phyloP scores from a whole-genome alignment of 805 yeast genomes.

The Dipodascus geniculatus region DNA sequence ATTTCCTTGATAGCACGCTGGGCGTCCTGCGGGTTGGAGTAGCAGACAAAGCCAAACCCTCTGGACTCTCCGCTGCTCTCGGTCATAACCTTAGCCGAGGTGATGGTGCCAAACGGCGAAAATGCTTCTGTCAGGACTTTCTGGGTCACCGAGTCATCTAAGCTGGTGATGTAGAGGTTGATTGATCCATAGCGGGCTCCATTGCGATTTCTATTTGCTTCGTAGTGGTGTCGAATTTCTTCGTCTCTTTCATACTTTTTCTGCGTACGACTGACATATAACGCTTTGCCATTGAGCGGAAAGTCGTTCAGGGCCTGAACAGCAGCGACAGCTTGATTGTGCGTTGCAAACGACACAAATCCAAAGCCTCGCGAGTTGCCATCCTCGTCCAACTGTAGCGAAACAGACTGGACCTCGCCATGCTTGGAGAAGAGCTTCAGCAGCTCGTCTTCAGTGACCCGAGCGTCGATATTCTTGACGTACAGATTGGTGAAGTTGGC shows the following conservation, averaged over 20 bases:
- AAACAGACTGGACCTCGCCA: conserved; percentile 39
- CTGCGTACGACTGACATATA: conserved; percentile 36
- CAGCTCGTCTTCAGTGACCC: conserved; percentile 30
- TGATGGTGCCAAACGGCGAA: conserved; percentile 37
- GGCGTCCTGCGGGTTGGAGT: conserved; percentile 53
- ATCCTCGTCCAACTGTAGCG: conserved; percentile 35
- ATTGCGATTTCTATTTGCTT: conserved; percentile 3
- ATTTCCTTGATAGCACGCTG: conserved; percentile 54
- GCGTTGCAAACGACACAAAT: conserved; percentile 34
- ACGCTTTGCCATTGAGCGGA: conserved; percentile 27
- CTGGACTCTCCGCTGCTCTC: conserved; percentile 41
- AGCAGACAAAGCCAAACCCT: conserved; percentile 79
- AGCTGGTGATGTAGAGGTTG: conserved; percentile 58
- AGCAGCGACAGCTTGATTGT: conserved; percentile 34
- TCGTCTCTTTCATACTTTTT: conserved; percentile 25
- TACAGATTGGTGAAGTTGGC: conserved; percentile 43
- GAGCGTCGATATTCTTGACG: conserved; percentile 38
- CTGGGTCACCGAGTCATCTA: conserved; percentile 46
- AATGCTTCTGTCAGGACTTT: conserved; percentile 36
- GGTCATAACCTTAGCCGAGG: conserved; percentile 45
- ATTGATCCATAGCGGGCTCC: conserved; percentile 45
- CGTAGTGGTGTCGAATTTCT: conserved; percentile 12
- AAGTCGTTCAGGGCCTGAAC: conserved; percentile 37
- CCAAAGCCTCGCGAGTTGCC: conserved; percentile 43
- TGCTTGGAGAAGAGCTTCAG: conserved; percentile 32